Base-by-base conservation (phyloP, 129 eudicot species). In the Scalesia atractyloides region DNA sequence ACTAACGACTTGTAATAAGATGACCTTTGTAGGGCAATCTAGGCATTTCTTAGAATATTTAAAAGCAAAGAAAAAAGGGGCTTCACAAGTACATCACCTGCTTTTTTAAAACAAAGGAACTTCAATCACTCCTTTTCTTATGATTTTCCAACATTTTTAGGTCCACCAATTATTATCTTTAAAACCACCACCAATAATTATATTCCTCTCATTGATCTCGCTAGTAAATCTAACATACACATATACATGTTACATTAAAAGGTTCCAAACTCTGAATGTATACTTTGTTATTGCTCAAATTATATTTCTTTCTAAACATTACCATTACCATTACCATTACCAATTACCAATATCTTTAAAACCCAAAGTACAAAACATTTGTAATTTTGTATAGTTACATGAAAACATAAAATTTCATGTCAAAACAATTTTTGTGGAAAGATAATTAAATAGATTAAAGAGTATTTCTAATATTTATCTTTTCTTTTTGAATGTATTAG, bases 61-160 rank as follows among this genome's bases (percentile, higher is more conserved):
- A 76, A 88, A 87, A 94, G 92, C 76, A 66, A 72, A 68, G 64
- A 41, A 79, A 79, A 88, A 86, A 78, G 79, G 60, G 72, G 48
- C 75, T 77, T 44, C 72, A 74, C 70, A 85, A 88, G 87, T 86
- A 83, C 87, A 79, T 73, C 89, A 81, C 85, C 83, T 82, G 83
- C 57, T 77, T 62, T 71, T 59, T 46, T 64, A 80, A 86, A 83
- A 64, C 77, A 85, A 86, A 88, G 83, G 72, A 65, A 53, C 76
- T 73, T 76, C 73, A 61, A 73, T 77, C 71, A 44, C 83, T 70
- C 66, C 61, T 81, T 69, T 73, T 74, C 76, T 79, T 63, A 81
- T 73, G 76, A 41, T 74, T 77, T 86, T 86, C 88, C 90, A 84
- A 81, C 85, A 80, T 78, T 82, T 88, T 62, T 51, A 24, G 92